phyloP scores from a whole-genome alignment of 2,329 filamentous ascomycete species.

The Phyllosticta paracitricarpa region DNA sequence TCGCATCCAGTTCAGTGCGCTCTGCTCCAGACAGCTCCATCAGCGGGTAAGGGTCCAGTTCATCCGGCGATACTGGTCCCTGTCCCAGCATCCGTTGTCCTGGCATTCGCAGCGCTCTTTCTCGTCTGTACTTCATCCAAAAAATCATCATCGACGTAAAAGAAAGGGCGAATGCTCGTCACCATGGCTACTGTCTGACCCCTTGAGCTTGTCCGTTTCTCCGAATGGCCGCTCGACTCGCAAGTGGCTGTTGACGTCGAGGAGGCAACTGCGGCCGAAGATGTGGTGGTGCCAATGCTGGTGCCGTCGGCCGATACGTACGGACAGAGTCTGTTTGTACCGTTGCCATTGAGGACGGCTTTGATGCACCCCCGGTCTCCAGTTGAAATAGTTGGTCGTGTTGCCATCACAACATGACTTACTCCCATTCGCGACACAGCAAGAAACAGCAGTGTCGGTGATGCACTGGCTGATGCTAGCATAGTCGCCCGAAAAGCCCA shows the following conservation, averaged over 20 bases:
- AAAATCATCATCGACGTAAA: background rate
- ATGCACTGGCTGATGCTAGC: conserved; percentile 6
- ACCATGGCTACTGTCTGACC: background rate
- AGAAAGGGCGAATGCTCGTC: background rate
- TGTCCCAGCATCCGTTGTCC: background rate
- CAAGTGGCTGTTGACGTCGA: background rate
- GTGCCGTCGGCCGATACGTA: background rate
- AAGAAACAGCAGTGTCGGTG: background rate
- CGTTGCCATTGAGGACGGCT: conserved; percentile 6
- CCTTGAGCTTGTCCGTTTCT: background rate
- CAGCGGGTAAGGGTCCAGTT: background rate
- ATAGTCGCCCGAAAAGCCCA: background rate
- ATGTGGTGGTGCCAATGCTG: background rate
- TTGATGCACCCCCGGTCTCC: conserved; percentile 8
- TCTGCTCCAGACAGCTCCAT: background rate
- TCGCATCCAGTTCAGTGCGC: background rate
- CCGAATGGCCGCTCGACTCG: background rate
- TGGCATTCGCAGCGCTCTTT: background rate
- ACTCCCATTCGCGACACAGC: background rate
- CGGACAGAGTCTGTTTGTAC: conserved; percentile 3
- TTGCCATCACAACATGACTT: background rate
- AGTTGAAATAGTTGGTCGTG: background rate
- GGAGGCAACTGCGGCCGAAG: background rate
- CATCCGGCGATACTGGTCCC: background rate
- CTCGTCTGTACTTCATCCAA: background rate